phyloP scores from a whole-genome alignment of 1,284 basidiomycete species.

The Amylostereum chailletii region DNA sequence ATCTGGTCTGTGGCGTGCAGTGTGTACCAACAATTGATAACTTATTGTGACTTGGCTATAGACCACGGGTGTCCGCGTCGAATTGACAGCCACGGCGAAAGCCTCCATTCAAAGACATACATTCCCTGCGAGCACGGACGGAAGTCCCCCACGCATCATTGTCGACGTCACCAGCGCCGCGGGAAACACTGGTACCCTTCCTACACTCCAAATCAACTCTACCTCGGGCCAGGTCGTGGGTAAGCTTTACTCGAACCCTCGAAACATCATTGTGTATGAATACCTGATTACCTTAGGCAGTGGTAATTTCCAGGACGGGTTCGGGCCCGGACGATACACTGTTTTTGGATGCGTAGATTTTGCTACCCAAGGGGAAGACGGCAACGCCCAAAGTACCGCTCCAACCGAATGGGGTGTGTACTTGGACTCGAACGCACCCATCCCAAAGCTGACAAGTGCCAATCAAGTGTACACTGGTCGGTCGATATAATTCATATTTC shows the following conservation, averaged over 20 bases:
- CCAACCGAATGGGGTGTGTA: conserved; percentile 47
- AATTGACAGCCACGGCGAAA: conserved; percentile 47
- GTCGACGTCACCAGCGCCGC: conserved; percentile 55
- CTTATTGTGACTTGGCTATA: conserved; percentile 14
- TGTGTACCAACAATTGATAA: neutral
- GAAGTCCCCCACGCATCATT: conserved; percentile 35
- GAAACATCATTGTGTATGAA: too few relatives aligned
- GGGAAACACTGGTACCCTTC: conserved; percentile 34
- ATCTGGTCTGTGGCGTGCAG: conserved; percentile 30
- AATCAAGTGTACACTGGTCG: conserved; percentile 40
- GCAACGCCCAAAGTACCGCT: conserved; percentile 16
- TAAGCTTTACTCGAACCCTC: too few relatives aligned
- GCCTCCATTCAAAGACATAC: conserved; percentile 42
- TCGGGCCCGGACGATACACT: conserved; percentile 46
- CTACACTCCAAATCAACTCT: conserved; percentile 35
- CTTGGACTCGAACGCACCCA: conserved; percentile 37
- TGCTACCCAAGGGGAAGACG: conserved; percentile 35
- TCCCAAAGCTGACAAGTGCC: conserved; percentile 34
- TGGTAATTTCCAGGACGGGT: conserved; percentile 20
- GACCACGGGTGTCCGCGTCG: conserved; percentile 48
- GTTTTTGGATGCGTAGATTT: conserved; percentile 56
- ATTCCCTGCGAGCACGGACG: conserved; percentile 17
- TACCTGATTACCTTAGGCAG: neutral
- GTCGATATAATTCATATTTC: neutral
- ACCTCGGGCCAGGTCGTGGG: conserved; percentile 31